Evolutionary conservation across 148 eudicot species (phyloP).

Genomic region (Spergularia marina): DNA sequence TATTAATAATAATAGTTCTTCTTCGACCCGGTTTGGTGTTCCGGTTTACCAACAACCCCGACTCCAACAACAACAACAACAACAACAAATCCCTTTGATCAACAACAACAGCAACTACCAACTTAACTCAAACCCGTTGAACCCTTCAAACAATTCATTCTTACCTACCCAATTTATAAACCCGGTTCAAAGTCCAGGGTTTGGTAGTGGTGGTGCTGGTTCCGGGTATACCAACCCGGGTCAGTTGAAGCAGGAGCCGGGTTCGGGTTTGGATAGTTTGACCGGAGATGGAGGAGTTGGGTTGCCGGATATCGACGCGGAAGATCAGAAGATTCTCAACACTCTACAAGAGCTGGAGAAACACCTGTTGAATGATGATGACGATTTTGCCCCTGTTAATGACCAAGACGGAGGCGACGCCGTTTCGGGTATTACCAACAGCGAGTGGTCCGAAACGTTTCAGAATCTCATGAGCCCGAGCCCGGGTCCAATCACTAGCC

Average conservation of each 20-base stretch:
- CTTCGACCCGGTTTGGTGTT: slow-evolving; percentile 44
- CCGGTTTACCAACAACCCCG: slow-evolving; percentile 44
- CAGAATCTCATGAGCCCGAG: slow-evolving; percentile 41
- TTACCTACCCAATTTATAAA: not conserved
- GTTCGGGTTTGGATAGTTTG: not conserved
- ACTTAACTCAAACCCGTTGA: slow-evolving; percentile 13
- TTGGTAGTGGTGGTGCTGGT: not conserved
- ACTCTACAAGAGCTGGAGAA: slow-evolving; percentile 76
- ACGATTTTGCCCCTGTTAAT: slow-evolving; percentile 24
- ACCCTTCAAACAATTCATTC: slow-evolving; percentile 11
- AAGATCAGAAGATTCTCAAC: slow-evolving; percentile 23
- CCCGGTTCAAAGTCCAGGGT: slow-evolving; percentile 24
- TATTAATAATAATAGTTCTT: slow-evolving; percentile 10
- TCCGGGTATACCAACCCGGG: slow-evolving; percentile 25
- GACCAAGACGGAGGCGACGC: slow-evolving; percentile 39
- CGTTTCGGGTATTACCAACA: slow-evolving; percentile 66
- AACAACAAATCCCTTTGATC: slow-evolving; percentile 23
- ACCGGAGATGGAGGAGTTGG: not conserved
- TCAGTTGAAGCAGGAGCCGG: not conserved
- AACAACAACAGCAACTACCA: slow-evolving; percentile 10
- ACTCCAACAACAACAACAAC: too few relatives aligned
- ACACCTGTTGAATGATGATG: slow-evolving; percentile 61
- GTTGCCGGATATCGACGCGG: slow-evolving; percentile 1
- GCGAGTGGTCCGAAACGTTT: slow-evolving; percentile 84
- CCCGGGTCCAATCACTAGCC: slow-evolving; percentile 10